These are phyloP conservation scores for Wickerhamomyces silvicola DNA, from an alignment of 805 yeast genomes.

Conservation along the genomic window DNA sequence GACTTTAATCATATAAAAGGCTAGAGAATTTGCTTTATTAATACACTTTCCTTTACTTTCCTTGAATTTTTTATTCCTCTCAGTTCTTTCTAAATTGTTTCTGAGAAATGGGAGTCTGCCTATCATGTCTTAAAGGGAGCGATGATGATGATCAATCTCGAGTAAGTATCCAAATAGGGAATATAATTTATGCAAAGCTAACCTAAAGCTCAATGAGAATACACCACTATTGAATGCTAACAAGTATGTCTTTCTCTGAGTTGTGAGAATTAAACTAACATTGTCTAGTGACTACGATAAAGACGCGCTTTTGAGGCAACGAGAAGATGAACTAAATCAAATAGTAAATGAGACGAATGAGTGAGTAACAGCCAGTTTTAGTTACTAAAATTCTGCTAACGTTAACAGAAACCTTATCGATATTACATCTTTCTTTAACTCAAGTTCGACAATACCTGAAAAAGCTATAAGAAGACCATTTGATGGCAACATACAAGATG, in stretches of 20 bases:
- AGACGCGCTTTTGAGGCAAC: constrained; percentile 16
- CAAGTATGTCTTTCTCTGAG: background rate
- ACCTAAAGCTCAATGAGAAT: constrained; percentile 29
- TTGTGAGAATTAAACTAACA: constrained; percentile 6
- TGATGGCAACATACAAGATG: constrained; percentile 3
- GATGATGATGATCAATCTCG: constrained; percentile 32
- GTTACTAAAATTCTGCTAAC: constrained; percentile 1
- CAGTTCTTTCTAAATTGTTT: background rate
- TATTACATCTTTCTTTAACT: constrained; percentile 18
- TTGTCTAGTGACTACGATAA: constrained; percentile 16
- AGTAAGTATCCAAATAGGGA: constrained; percentile 28
- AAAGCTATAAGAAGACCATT: constrained; percentile 11
- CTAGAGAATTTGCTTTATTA: background rate
- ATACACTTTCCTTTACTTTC: background rate
- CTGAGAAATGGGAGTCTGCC: constrained; percentile 38
- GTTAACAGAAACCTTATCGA: constrained; percentile 12
- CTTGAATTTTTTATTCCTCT: background rate
- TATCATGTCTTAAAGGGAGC: constrained; percentile 35
- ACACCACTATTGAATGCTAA: constrained; percentile 22
- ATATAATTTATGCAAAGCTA: constrained; percentile 16
- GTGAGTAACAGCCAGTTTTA: constrained; percentile 7
- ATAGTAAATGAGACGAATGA: constrained; percentile 38
- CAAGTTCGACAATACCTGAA: constrained; percentile 9
- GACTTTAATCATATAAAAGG: too few species aligned
- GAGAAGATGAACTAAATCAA: constrained; percentile 40